These are phyloP conservation scores for Erodium maritimum DNA, from an alignment of 345 rosid genomes.

Conservation along the genomic window DNA sequence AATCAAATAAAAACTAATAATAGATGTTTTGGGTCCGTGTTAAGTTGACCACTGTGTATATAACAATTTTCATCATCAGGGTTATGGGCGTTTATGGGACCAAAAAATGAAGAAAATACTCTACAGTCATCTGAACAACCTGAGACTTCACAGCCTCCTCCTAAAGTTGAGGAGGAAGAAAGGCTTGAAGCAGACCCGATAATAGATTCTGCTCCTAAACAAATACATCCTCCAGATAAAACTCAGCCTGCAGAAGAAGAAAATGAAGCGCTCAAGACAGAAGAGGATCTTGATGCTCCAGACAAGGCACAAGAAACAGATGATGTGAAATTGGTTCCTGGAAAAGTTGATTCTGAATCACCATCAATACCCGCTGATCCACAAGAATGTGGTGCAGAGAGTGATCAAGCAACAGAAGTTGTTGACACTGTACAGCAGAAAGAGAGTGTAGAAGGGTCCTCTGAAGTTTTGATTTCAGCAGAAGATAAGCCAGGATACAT, in stretches of 20 bases:
- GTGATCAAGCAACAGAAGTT: slow-evolving; percentile 22
- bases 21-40: not conserved
- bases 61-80: not conserved
- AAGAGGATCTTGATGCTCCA: slow-evolving; percentile 19
- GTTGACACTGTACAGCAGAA: slow-evolving; percentile 23
- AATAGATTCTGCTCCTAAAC: not conserved
- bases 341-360: slow-evolving; percentile 32
- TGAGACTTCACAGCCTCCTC: slow-evolving; percentile 22
- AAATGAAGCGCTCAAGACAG: slow-evolving; percentile 17
- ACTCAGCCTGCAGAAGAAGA: slow-evolving; percentile 25
- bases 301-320: slow-evolving; percentile 26
- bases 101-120: slow-evolving; percentile 39
- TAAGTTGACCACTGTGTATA: not conserved
- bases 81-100: slow-evolving; percentile 48
- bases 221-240: slow-evolving; percentile 6
- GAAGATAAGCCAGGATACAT: slow-evolving; percentile 26
- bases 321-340: slow-evolving; percentile 18
- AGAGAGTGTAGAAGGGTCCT: slow-evolving; percentile 21
- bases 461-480: slow-evolving; percentile 26
- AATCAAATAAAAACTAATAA: not conserved
- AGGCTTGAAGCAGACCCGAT: slow-evolving; percentile 25
- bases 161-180: slow-evolving; percentile 26
- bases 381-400: slow-evolving; percentile 25
- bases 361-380: slow-evolving; percentile 17
- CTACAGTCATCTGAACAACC: slow-evolving; percentile 24